phyloP scores from a whole-genome alignment of 192 early-diverging fungal genomes.

The Gigaspora rosea region DNA sequence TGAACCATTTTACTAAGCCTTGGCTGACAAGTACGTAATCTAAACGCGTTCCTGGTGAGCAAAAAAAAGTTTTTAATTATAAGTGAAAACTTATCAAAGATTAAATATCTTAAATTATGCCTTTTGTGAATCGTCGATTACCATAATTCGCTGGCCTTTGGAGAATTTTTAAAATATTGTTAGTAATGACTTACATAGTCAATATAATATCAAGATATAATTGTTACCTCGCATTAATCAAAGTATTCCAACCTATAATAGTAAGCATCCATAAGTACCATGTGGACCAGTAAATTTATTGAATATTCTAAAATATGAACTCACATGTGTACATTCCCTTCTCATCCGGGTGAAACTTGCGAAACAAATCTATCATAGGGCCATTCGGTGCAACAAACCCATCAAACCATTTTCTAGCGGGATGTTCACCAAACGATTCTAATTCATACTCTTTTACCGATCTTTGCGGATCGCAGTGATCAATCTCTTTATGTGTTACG shows the following conservation, averaged over 20 bases:
- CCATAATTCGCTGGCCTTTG: constrained; percentile 53
- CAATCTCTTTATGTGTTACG: constrained; percentile 60
- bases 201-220: neutral
- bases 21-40: constrained; percentile 70
- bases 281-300: neutral
- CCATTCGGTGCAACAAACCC: constrained; percentile 58
- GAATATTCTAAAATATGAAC: constrained; percentile 6
- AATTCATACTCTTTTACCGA: constrained; percentile 56
- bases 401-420: constrained; percentile 66
- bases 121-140: neutral
- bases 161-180: neutral
- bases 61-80: neutral
- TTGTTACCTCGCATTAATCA: constrained; percentile 63
- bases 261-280: constrained; percentile 1
- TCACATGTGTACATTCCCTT: constrained; percentile 57
- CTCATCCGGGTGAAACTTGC: constrained; percentile 61
- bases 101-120: neutral
- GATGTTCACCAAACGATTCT: constrained; percentile 56
- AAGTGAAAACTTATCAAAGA: neutral
- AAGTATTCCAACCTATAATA: constrained; percentile 74
- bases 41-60: constrained; percentile 61
- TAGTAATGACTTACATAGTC: neutral
- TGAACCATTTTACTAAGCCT: constrained; percentile 59
- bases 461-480: constrained; percentile 72
- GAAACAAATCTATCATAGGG: constrained; percentile 65